These are phyloP conservation scores for Favolaschia claudopus DNA, from an alignment of 768 basidiomycete species.

Conservation along the genomic window DNA sequence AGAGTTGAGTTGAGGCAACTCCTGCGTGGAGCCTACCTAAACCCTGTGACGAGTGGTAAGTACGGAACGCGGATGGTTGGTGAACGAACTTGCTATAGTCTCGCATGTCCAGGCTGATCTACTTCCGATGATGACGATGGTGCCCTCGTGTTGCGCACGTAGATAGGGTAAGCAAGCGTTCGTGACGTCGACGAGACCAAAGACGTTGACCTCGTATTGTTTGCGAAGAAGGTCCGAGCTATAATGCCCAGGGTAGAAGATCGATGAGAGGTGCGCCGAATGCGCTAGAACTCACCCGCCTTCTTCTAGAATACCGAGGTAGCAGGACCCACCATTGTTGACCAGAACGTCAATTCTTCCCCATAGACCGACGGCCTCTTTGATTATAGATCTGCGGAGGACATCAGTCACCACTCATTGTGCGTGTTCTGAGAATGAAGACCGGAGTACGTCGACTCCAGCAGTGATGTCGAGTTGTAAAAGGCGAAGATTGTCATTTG, in stretches of 20 bases:
- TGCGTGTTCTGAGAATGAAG: not conserved
- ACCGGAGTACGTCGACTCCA: slow-evolving; percentile 45
- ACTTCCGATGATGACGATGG: slow-evolving; percentile 62
- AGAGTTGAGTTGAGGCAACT: not conserved
- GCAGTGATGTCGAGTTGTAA: slow-evolving; percentile 61
- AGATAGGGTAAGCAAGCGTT: slow-evolving; percentile 59
- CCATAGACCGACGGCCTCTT: slow-evolving; percentile 54
- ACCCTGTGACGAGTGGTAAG: slow-evolving; percentile 34
- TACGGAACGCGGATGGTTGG: not conserved
- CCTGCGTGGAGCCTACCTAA: slow-evolving; percentile 35
- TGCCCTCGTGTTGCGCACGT: slow-evolving; percentile 51
- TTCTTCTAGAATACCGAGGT: slow-evolving; percentile 61
- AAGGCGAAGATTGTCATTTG: slow-evolving; percentile 48
- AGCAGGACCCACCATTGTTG: slow-evolving; percentile 65
- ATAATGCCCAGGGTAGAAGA: slow-evolving; percentile 7
- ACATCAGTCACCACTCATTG: not conserved
- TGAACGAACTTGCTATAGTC: slow-evolving; percentile 42
- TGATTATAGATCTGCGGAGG: slow-evolving; percentile 42
- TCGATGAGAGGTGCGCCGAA: not conserved
- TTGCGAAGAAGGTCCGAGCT: slow-evolving; percentile 43
- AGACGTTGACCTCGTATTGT: slow-evolving; percentile 60
- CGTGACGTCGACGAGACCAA: slow-evolving; percentile 62
- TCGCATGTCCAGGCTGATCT: slow-evolving; percentile 60
- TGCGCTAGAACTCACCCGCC: slow-evolving; percentile 51
- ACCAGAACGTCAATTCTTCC: slow-evolving; percentile 67